phyloP scores from a whole-genome alignment of 176 grass and related monocot genomes.

The Thinopyrum elongatum region DNA sequence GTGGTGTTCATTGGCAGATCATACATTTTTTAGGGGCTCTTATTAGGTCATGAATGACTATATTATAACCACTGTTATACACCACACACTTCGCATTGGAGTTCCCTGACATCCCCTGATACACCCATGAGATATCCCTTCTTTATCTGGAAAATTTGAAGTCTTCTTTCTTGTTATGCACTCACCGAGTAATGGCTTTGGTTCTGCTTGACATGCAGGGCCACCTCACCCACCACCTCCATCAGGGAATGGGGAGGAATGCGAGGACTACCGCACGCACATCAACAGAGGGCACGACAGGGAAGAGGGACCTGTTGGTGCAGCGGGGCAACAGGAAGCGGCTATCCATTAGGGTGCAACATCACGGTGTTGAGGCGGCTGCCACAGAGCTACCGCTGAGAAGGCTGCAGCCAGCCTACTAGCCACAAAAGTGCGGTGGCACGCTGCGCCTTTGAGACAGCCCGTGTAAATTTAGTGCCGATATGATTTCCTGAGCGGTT shows the following conservation, averaged over 20 bases:
- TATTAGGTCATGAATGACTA: no score
- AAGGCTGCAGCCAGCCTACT: background rate
- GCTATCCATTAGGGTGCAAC: conserved; percentile 60
- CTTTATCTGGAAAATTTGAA: background rate
- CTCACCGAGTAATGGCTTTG: background rate
- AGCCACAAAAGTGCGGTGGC: no score
- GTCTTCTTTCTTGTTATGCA: background rate
- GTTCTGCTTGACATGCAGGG: background rate
- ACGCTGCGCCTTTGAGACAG: no score
- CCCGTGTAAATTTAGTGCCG: no score
- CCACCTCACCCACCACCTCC: background rate
- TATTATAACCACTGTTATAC: no score
- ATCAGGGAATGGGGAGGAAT: conserved; percentile 49
- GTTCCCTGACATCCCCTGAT: no score
- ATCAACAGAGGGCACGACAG: conserved; percentile 32
- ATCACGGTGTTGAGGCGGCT: conserved; percentile 35
- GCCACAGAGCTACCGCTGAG: background rate
- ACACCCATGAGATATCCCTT: background rate
- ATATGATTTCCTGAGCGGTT: no score
- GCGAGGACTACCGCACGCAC: conserved; percentile 49
- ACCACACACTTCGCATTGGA: no score
- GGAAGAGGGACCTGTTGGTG: conserved; percentile 53
- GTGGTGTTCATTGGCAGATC: no score
- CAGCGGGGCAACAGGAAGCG: conserved; percentile 73
- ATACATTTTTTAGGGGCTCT: no score